phyloP scores from a whole-genome alignment of 257 asterid species.

The Cynanchum wilfordii region DNA sequence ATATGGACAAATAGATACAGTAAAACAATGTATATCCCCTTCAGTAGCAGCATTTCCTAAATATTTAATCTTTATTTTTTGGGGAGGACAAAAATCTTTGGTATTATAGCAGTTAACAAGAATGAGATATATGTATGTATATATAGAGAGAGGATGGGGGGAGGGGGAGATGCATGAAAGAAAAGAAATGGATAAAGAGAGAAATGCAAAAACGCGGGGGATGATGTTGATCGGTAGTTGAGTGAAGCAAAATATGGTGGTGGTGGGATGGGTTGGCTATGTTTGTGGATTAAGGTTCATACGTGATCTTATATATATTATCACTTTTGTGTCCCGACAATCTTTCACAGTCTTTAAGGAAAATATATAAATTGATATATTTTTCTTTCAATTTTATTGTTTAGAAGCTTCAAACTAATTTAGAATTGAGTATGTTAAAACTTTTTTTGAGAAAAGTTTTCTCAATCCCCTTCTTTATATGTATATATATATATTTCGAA shows the following conservation, averaged over 20 bases:
- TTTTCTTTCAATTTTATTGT: no score
- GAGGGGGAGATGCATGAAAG: not conserved
- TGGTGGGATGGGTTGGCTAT: not conserved
- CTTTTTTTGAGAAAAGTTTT: no score
- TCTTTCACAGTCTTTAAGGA: no score
- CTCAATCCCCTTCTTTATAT: no score
- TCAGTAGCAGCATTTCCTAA: constrained; percentile 14
- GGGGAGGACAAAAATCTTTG: no score
- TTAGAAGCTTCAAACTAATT: no score
- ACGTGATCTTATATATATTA: not conserved
- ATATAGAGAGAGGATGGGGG: not conserved
- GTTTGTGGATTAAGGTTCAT: not conserved
- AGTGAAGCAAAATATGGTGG: constrained; percentile 19
- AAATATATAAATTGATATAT: no score
- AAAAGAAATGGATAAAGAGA: not conserved
- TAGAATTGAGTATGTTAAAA: no score
- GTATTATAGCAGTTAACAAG: not conserved
- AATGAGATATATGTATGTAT: not conserved
- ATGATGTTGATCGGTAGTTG: constrained; percentile 11
- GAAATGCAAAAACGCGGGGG: not conserved
- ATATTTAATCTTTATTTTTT: no score
- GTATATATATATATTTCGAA: not conserved
- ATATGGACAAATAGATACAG: constrained; percentile 14
- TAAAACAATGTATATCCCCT: constrained; percentile 12
- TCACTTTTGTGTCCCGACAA: no score